Percentiles rank a stretch among this genome's conserved stretches.
Conservation (phyloP, 345 rosid genomes). For the Bruguiera parviflora region DNA sequence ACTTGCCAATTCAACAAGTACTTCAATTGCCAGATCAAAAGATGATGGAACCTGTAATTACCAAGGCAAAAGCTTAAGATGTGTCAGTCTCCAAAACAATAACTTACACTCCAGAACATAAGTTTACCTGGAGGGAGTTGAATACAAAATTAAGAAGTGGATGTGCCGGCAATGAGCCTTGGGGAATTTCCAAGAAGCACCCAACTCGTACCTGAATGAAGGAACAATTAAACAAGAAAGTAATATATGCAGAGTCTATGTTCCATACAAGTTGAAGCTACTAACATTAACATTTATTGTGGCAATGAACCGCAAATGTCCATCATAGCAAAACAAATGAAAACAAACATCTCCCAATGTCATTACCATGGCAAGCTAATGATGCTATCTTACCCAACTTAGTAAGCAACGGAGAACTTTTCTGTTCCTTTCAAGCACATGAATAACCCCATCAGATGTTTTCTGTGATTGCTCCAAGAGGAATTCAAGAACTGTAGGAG, state of each 20-base stretch:
- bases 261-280: neutral
- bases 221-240: constrained; percentile 10
- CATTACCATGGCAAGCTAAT: neutral
- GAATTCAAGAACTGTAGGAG: constrained; percentile 83
- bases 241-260: neutral
- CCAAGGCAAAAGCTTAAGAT: constrained; percentile 4
- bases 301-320: neutral
- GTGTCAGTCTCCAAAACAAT: constrained; percentile 7
- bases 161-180: constrained; percentile 62
- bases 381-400: constrained; percentile 76
- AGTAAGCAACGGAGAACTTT: constrained; percentile 85
- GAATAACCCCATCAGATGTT: constrained; percentile 41
- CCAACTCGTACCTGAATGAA: constrained; percentile 77
- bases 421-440: constrained; percentile 57
- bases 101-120: constrained; percentile 2
- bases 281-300: neutral
- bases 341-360: neutral
- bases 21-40: constrained; percentile 87
- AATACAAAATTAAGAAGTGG: constrained; percentile 83
- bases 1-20: constrained; percentile 85
- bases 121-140: constrained; percentile 67
- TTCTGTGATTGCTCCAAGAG: constrained; percentile 80
- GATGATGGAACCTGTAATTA: constrained; percentile 59
- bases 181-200: constrained; percentile 88
- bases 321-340: neutral